Conservation (phyloP, 371 early-diverging fungal genomes). For the Mucor plumbeus region DNA sequence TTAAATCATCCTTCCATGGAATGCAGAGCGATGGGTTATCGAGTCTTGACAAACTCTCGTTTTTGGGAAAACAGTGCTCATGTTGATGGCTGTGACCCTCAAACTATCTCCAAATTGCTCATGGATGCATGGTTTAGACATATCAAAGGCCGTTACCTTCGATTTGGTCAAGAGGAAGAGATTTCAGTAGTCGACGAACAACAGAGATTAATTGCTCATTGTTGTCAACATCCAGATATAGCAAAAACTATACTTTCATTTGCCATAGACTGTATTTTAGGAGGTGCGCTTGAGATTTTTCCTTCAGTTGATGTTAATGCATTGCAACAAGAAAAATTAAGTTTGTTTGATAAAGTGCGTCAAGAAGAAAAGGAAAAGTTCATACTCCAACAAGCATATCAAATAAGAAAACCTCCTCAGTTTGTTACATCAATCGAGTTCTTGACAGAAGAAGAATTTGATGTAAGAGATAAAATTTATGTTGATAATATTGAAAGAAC, state of each 20-base stretch:
- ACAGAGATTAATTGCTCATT: constrained; percentile 30
- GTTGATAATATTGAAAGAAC: constrained; percentile 47
- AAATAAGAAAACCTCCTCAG: constrained; percentile 36
- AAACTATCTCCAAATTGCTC: constrained; percentile 26
- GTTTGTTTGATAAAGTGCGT: constrained; percentile 31
- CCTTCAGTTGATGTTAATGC: constrained; percentile 33
- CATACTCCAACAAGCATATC: background rate
- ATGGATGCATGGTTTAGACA: constrained; percentile 54
- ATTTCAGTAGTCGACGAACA: constrained; percentile 28
- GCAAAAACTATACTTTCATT: constrained; percentile 35
- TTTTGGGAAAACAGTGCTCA: constrained; percentile 36
- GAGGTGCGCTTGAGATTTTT: constrained; percentile 51
- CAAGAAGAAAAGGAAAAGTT: background rate
- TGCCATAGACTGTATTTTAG: constrained; percentile 37
- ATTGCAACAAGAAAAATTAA: constrained; percentile 33
- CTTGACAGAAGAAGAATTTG: constrained; percentile 26
- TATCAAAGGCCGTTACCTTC: constrained; percentile 40
- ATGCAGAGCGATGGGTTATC: constrained; percentile 48
- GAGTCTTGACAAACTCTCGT: constrained; percentile 35
- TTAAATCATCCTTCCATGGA: constrained; percentile 52
- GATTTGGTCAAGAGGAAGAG: constrained; percentile 26
- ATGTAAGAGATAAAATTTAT: constrained; percentile 40
- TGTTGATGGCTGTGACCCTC: constrained; percentile 19
- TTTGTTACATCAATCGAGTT: constrained; percentile 34
- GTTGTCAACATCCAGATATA: constrained; percentile 35